Conservation (phyloP, 2,329 filamentous ascomycete species). For the Drechslerella stenobrocha region DNA sequence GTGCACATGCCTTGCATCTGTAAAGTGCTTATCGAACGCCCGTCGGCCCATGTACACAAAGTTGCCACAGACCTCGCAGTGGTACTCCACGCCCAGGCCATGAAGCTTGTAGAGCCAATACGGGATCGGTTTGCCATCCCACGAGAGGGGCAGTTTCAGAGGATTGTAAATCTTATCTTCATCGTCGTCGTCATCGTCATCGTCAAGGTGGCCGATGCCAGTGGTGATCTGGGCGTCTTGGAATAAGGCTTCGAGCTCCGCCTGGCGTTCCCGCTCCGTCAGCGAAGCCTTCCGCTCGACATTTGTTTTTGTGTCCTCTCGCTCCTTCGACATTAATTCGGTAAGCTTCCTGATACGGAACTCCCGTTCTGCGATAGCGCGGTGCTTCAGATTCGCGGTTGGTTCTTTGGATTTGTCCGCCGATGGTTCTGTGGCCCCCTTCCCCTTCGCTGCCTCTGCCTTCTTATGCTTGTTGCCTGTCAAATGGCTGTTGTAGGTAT, state of each 20-base stretch:
- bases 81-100: constrained; percentile 89
- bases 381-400: constrained; percentile 71
- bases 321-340: constrained; percentile 79
- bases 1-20: constrained; percentile 88
- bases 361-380: constrained; percentile 86
- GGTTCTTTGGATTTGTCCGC: constrained; percentile 54
- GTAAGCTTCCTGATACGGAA: constrained; percentile 78
- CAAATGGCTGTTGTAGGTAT: constrained; percentile 88
- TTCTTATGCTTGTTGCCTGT: constrained; percentile 91
- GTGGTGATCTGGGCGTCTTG: constrained; percentile 58
- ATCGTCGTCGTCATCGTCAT: constrained; percentile 71
- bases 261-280: constrained; percentile 89
- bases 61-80: constrained; percentile 96
- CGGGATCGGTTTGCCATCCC: constrained; percentile 98
- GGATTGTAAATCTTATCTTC: constrained; percentile 96
- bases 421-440: constrained; percentile 51
- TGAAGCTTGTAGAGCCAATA: constrained; percentile 99
- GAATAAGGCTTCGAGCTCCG: constrained; percentile 83
- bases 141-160: constrained; percentile 88
- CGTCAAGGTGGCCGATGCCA: constrained; percentile 58
- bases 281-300: constrained; percentile 96
- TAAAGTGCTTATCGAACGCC: constrained; percentile 98
- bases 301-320: constrained; percentile 86
- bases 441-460: constrained; percentile 62
- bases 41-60: constrained; percentile 98